Conservation (phyloP, 2,329 filamentous ascomycete genomes). For the Aspergillus jensenii region DNA sequence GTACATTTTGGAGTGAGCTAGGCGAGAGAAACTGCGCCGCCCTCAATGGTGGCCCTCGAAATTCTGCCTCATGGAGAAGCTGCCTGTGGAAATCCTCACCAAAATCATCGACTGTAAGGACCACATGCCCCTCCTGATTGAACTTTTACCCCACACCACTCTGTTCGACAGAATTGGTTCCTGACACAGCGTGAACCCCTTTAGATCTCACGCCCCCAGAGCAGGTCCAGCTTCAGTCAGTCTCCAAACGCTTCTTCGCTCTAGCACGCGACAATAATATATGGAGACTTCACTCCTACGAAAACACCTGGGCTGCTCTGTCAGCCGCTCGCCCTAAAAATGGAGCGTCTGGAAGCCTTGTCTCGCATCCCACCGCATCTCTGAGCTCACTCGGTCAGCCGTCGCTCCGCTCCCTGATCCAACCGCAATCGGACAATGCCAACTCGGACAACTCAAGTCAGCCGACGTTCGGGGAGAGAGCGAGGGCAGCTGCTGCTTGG, state of each 20-base stretch:
- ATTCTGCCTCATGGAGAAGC: slow-evolving; percentile 48
- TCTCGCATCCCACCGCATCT: slow-evolving; percentile 38
- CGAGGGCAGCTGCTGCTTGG: slow-evolving; percentile 64
- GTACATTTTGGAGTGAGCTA: slow-evolving; percentile 14
- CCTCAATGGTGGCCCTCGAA: slow-evolving; percentile 27
- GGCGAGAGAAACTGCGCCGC: slow-evolving; percentile 17
- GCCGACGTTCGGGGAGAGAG: slow-evolving; percentile 28
- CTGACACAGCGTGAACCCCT: slow-evolving; percentile 2
- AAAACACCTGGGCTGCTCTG: slow-evolving; percentile 66
- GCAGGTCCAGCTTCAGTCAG: slow-evolving; percentile 66
- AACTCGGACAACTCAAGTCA: neutral
- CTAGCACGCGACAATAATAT: slow-evolving; percentile 72
- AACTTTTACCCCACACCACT: slow-evolving; percentile 13
- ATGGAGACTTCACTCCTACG: slow-evolving; percentile 76
- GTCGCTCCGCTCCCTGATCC: slow-evolving; percentile 35
- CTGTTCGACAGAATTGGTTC: slow-evolving; percentile 6
- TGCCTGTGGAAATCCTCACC: slow-evolving; percentile 65
- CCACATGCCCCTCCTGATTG: slow-evolving; percentile 15
- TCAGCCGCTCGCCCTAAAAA: slow-evolving; percentile 29
- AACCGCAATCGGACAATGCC: slow-evolving; percentile 21
- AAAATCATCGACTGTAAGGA: slow-evolving; percentile 63
- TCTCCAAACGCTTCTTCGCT: slow-evolving; percentile 64
- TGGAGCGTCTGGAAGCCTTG: slow-evolving; percentile 48
- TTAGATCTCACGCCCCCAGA: slow-evolving; percentile 64
- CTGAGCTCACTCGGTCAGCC: slow-evolving; percentile 33